Evolutionary conservation across 1,284 basidiomycete genomes (phyloP).

Genomic region (Phaffia rhodozyma): DNA sequence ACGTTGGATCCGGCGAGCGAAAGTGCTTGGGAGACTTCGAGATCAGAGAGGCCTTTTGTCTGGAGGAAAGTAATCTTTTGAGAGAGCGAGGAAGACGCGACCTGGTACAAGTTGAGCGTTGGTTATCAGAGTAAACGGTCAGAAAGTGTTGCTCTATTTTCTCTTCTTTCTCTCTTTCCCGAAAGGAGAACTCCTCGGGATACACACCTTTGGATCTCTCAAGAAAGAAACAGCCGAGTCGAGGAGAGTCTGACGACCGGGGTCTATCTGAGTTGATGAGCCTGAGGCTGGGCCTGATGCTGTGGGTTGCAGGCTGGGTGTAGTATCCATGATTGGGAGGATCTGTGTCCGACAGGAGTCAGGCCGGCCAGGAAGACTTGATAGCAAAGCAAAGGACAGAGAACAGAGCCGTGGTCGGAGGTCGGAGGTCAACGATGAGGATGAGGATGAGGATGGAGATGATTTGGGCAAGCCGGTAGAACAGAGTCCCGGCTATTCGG

Average conservation of each 20-base stretch:
- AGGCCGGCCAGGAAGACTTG: too few relatives aligned
- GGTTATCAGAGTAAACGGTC: background rate
- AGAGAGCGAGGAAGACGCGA: slow-evolving; percentile 1
- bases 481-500: too few relatives aligned
- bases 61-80: slow-evolving; percentile 84
- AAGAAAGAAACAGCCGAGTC: slow-evolving; percentile 71
- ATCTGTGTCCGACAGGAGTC: too few relatives aligned
- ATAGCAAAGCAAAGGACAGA: too few relatives aligned
- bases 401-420: background rate
- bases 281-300: too few relatives aligned
- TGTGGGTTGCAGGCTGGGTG: too few relatives aligned
- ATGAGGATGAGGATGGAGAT: background rate
- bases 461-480: too few relatives aligned
- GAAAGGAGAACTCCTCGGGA: background rate
- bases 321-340: too few relatives aligned
- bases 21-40: slow-evolving; percentile 81
- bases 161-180: background rate
- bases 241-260: slow-evolving; percentile 54
- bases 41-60: slow-evolving; percentile 71
- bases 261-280: background rate
- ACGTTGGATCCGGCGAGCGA: slow-evolving; percentile 40
- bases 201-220: slow-evolving; percentile 53
- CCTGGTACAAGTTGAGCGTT: background rate
- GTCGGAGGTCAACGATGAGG: background rate
- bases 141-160: background rate